Base-by-base conservation (phyloP, 441 rosid genomes). In the Mallotus repandus region DNA sequence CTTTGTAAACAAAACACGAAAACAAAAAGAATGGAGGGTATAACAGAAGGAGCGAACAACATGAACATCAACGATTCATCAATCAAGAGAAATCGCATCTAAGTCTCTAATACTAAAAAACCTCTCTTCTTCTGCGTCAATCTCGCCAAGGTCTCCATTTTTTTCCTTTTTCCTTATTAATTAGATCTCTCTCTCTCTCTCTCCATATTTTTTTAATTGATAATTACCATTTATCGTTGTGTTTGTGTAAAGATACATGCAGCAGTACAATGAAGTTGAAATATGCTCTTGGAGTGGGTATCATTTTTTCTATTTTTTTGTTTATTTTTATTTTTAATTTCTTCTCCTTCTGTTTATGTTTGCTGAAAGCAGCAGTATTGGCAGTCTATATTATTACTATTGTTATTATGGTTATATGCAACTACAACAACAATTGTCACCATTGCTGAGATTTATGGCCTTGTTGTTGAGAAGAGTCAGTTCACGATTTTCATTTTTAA, bases 201-300 rank as follows among this genome's bases (percentile, higher is more conserved):
- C n/a, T 0, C 7, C 52, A 1, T 53, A 1, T 19, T n/a, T 22
- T 66, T 66, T 66, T 43, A 43, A 6, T 43, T 32, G 38, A 4
- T 21, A 63, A 18, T 18, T 69, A 19, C 11, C 63, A 5, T 69
- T 22, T 2, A 19, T 64, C 21, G 13, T 50, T 55, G 7, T 43
- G 4, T 22, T 66, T 57, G 48, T 84, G 83, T 89, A 92, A 97
- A 92, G 97, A 80, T 92, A 92, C 74, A 92, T 94, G 98, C 99
- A 95, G 80, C 97, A 93, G 76, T 78, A 86, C 86, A 82, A 81
- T 71, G 97, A 95, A 79, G 95, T 95, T 66, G 96, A 93, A 58
- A 84, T 93, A 32, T 95, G 97, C 95, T 2, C 95, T 93, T 61
- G 99, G 99, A 49, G 93, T 95, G 99, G 98, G 96, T 95, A 90